A percentile compares a stretch with the other conserved stretches of the same genome.
phyloP scores from a whole-genome alignment of 768 basidiomycete species.

The Roridomyces roridus region DNA sequence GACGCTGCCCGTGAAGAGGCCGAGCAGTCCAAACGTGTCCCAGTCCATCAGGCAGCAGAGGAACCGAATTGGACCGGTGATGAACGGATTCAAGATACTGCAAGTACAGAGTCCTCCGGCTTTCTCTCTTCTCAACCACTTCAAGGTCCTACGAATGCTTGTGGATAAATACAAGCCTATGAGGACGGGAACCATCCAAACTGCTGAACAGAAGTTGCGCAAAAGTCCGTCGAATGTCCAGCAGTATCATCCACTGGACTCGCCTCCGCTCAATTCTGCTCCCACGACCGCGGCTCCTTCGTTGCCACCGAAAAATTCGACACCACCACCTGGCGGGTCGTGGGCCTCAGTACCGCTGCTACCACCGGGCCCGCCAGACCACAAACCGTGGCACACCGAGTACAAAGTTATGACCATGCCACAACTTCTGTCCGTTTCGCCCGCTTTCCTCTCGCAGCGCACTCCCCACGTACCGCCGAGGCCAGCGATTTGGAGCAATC shows the following conservation, averaged over 20 bases:
- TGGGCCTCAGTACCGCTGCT: conserved; percentile 61
- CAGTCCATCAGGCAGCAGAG: background rate
- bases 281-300: conserved; percentile 12
- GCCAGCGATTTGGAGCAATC: conserved; percentile 39
- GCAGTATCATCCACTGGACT: conserved; percentile 24
- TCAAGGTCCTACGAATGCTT: conserved; percentile 77
- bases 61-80: conserved; percentile 23
- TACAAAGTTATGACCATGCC: conserved; percentile 64
- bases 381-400: conserved; percentile 74
- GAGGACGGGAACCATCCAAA: conserved; percentile 60
- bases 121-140: background rate
- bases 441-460: conserved; percentile 41
- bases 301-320: too few relatives aligned
- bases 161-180: conserved; percentile 88
- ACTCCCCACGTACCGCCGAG: conserved; percentile 21
- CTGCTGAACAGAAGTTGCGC: conserved; percentile 73
- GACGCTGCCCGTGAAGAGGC: conserved; percentile 20
- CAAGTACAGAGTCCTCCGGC: background rate
- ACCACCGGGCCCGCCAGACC: conserved; percentile 58
- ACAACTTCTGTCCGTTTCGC: conserved; percentile 60
- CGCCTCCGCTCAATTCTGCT: conserved; percentile 29
- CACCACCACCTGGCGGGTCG: conserved; percentile 41
- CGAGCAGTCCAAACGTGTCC: background rate
- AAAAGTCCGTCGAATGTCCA: conserved; percentile 49
- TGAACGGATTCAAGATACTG: conserved; percentile 23